Base-by-base conservation (phyloP, 2,329 filamentous ascomycete genomes). In the Aspergillus bombycis region DNA sequence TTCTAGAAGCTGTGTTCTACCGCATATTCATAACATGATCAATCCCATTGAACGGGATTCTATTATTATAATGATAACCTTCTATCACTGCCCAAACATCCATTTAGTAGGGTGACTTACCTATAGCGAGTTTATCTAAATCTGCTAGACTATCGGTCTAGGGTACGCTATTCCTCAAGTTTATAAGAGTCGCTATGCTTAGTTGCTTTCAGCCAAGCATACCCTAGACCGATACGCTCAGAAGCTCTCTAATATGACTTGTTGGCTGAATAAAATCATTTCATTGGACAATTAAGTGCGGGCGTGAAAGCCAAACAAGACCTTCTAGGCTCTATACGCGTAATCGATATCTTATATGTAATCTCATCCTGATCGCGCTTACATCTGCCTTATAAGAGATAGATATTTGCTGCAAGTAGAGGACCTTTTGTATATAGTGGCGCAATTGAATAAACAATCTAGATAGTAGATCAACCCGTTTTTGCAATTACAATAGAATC, bases 401-500 rank as follows among this genome's bases (percentile, higher is more conserved):
- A 41, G 8, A 12, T n/a, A 30, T n/a, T n/a, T 32, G 19, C 19
- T 21, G 10, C 48, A 21, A 52, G 28, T 16, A 10, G 26, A 12
- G 16, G n/a, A 32, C 12, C 4, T 2, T 26, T 19, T 10, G 19
- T 9, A 4, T 4, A n/a, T n/a, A 9, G 48, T 52, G 48, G 10
- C 28, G 9, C 26, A 26, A 21, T 46, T 21, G 4, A 46, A 10
- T 38, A 19, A 54, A 55, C 7, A 36, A 26, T n/a, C 38, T 6
- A 16, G 7, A 41, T 41, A n/a, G 38, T n/a, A 19, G 12, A 16
- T 28, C 23, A 50, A 50, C 21, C 50, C 34, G 16, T 9, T 32
- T 52, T 64, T 10, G 50, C 45, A 26, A 66, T 62, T 61, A 65
- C 48, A 66, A 61, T 10, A 63, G 58, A 64, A 65, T 67, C 65